phyloP scores from a whole-genome alignment of 2,329 filamentous ascomycete genomes.

The Hortaea sp. region DNA sequence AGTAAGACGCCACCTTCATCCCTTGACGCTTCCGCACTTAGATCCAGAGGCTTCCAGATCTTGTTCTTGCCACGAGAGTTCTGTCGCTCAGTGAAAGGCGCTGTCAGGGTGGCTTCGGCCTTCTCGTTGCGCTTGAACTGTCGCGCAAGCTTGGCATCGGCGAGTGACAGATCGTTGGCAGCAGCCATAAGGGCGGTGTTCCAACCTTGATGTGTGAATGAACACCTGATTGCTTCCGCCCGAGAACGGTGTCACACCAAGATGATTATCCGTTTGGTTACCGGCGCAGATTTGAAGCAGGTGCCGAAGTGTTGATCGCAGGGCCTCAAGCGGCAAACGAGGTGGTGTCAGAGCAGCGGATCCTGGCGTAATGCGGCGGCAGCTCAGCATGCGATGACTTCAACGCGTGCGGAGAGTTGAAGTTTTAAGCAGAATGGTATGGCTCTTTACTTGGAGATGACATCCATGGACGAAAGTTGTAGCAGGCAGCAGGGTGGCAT shows the following conservation, averaged over 20 bases:
- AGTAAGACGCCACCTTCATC: neutral
- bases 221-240: too few relatives aligned
- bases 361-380: conserved; percentile 2
- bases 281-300: too few relatives aligned
- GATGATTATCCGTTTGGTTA: too few relatives aligned
- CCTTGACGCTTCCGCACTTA: conserved; percentile 7
- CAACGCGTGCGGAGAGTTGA: neutral
- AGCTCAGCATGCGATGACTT: conserved; percentile 3
- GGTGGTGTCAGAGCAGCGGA: conserved; percentile 10
- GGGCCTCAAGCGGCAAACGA: conserved; percentile 16
- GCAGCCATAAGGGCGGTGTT: neutral
- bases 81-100: conserved; percentile 9
- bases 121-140: conserved; percentile 23
- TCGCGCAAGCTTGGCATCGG: conserved; percentile 22
- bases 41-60: conserved; percentile 20
- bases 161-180: conserved; percentile 10
- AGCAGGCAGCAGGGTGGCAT: too few relatives aligned
- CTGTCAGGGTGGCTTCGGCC: conserved; percentile 18
- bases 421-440: neutral
- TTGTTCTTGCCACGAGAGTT: conserved; percentile 16
- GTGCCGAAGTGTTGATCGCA: too few relatives aligned
- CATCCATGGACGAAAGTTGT: too few relatives aligned
- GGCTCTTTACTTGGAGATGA: too few relatives aligned
- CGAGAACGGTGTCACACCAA: too few relatives aligned
- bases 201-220: too few relatives aligned